Base-by-base conservation (phyloP, 1,284 basidiomycete species). In the Uromyces viciae-fabae region DNA sequence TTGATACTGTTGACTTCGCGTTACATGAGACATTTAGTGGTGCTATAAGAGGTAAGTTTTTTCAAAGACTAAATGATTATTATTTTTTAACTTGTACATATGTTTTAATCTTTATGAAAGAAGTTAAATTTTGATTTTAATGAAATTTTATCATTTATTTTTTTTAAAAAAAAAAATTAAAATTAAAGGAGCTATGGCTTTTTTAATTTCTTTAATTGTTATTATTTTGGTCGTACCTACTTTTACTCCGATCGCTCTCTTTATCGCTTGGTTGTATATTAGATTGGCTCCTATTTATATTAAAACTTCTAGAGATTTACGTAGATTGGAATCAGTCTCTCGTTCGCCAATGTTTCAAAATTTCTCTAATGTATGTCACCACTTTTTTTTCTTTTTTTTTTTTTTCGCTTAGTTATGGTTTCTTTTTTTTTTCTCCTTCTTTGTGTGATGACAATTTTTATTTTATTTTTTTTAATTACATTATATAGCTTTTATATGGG, bases 141-240 rank as follows among this genome's bases (percentile, higher is more conserved):
- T n/a, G n/a, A n/a, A n/a, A n/a, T n/a, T n/a, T n/a, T n/a, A n/a
- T n/a, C n/a, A n/a, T n/a, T n/a, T n/a, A n/a, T n/a, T n/a, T n/a
- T n/a, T n/a, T n/a, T n/a, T n/a, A n/a, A n/a, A n/a, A n/a, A n/a
- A n/a, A n/a, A n/a, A n/a, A n/a, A n/a, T n/a, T n/a, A 1, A 11
- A 60, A 25, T 9, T 28, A 43, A 31, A 19, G 90, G 90, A 5
- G 85, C 89, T 8, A 85, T 92, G 74, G 90, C 90, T 82, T 92
- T 92, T 84, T 15, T 90, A n/a, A 89, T 89, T n/a, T 81, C 78
- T 1, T 56, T 81, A 33, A 60, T 54, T 15, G 68, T 81, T 9
- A 64, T 81, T 22, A 74, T 81, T 31, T 87, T 87, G 28, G 87
- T 91, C 22, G 88, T 92, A 14, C 78, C 78, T 22, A 73, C 49